These are phyloP conservation scores for Aspergillus arachidicola DNA, from an alignment of 2,329 filamentous ascomycete genomes.

Conservation along the genomic window DNA sequence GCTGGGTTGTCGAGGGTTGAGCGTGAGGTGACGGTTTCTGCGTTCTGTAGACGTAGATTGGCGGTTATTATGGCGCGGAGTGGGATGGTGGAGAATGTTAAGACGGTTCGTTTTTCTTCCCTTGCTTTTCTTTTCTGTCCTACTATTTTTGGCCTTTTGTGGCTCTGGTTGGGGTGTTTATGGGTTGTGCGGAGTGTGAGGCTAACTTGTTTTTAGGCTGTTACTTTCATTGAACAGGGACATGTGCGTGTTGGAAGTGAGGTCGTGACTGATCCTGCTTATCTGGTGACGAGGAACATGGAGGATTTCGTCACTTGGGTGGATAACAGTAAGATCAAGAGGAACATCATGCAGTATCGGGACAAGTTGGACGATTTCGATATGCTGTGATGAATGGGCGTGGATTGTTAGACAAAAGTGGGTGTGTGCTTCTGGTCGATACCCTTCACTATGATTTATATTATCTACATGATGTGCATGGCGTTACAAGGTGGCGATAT, in stretches of 20 bases:
- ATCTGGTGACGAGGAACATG: slow-evolving; percentile 82
- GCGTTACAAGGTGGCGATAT: slow-evolving; percentile 10
- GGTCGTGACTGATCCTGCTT: slow-evolving; percentile 86
- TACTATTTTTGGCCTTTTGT: background rate
- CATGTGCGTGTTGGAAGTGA: slow-evolving; percentile 91
- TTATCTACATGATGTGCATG: slow-evolving; percentile 12
- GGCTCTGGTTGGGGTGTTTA: background rate
- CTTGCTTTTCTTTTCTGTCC: background rate
- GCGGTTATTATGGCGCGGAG: slow-evolving; percentile 89
- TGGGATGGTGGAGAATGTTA: slow-evolving; percentile 88
- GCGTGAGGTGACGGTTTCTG: slow-evolving; percentile 82
- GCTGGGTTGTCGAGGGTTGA: slow-evolving; percentile 73
- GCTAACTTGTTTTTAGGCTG: slow-evolving; percentile 34
- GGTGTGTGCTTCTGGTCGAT: slow-evolving; percentile 10
- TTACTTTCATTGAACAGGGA: slow-evolving; percentile 87
- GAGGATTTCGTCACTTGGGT: slow-evolving; percentile 98
- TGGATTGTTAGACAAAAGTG: background rate
- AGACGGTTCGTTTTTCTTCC: slow-evolving; percentile 59
- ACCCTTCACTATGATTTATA: slow-evolving; percentile 14
- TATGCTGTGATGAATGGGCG: slow-evolving; percentile 61
- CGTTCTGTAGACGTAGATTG: slow-evolving; percentile 80
- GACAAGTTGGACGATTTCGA: slow-evolving; percentile 97
- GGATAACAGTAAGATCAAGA: slow-evolving; percentile 94
- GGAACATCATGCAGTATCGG: slow-evolving; percentile 90
- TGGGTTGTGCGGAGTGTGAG: no score